A percentile compares a stretch with the other conserved stretches of the same genome.
These are phyloP conservation scores for Hymenoscyphus fraxineus DNA, from an alignment of 2,329 filamentous ascomycete genomes.

Conservation along the genomic window DNA sequence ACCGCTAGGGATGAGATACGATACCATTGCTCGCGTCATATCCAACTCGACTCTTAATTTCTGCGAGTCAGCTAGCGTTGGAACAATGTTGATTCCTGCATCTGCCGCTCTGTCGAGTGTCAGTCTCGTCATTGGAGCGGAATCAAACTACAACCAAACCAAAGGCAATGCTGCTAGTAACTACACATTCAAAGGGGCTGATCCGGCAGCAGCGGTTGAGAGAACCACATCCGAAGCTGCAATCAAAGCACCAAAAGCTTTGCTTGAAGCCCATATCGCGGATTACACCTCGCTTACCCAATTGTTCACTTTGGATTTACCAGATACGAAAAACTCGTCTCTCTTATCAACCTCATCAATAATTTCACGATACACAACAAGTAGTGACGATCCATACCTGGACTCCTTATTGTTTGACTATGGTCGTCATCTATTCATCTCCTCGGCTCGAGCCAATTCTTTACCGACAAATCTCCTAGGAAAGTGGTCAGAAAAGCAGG, in stretches of 20 bases:
- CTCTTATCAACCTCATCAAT: conserved; percentile 39
- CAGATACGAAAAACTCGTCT: conserved; percentile 42
- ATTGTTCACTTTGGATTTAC: conserved; percentile 43
- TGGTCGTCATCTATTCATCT: conserved; percentile 51
- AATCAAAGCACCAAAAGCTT: conserved; percentile 31
- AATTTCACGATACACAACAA: conserved; percentile 34
- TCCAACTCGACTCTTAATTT: conserved; percentile 17
- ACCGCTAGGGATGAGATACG: conserved; percentile 44
- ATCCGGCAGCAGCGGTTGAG: conserved; percentile 42
- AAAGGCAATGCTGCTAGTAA: conserved; percentile 42
- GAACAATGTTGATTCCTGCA: conserved; percentile 33
- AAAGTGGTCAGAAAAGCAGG: conserved; percentile 47
- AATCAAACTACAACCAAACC: conserved; percentile 48
- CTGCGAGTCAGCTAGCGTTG: conserved; percentile 23
- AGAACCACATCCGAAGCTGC: conserved; percentile 35
- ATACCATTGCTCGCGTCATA: conserved; percentile 37
- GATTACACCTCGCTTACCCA: conserved; percentile 41
- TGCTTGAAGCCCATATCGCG: conserved; percentile 38
- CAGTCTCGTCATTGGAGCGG: conserved; percentile 42
- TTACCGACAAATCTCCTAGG: conserved; percentile 56
- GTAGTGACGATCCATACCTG: conserved; percentile 47
- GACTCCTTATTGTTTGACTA: conserved; percentile 52
- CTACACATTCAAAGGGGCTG: conserved; percentile 47
- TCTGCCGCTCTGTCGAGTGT: conserved; percentile 26
- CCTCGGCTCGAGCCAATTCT: conserved; percentile 47